A percentile compares a stretch with the other conserved stretches of the same genome.
These are phyloP conservation scores for Diplodia corticola DNA, from an alignment of 2,329 filamentous ascomycete genomes.

Conservation along the genomic window DNA sequence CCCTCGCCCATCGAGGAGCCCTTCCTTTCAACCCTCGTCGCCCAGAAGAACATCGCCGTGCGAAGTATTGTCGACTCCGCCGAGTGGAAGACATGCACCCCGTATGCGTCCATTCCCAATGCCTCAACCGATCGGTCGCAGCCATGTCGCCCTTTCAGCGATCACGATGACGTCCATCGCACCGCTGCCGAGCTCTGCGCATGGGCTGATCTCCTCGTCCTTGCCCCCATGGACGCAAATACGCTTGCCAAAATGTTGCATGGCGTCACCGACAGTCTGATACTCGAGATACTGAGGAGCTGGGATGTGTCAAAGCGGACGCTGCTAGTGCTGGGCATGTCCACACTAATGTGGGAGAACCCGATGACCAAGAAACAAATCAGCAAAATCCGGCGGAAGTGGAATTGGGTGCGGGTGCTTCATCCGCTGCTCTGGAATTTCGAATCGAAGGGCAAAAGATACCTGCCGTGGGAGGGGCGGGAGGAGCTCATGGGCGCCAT, in stretches of 20 bases:
- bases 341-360: constrained; percentile 83
- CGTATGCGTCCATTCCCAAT: constrained; percentile 15
- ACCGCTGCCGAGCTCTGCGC: constrained; percentile 57
- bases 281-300: constrained; percentile 77
- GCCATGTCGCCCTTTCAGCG: constrained; percentile 9
- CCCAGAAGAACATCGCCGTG: constrained; percentile 16
- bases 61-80: constrained; percentile 10
- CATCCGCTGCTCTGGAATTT: constrained; percentile 80
- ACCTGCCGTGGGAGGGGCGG: constrained; percentile 56
- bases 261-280: constrained; percentile 76
- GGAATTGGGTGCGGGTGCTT: constrained; percentile 83
- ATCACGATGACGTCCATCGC: constrained; percentile 16
- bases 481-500: constrained; percentile 73
- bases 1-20: constrained; percentile 16
- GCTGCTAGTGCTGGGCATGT: constrained; percentile 85
- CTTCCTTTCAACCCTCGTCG: background rate
- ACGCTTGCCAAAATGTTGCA: constrained; percentile 84
- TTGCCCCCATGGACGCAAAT: constrained; percentile 82
- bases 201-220: constrained; percentile 84
- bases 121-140: constrained; percentile 21
- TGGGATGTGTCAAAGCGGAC: constrained; percentile 89
- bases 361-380: constrained; percentile 86
- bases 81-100: constrained; percentile 1
- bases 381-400: constrained; percentile 77
- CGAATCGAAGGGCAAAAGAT: constrained; percentile 52